These are phyloP conservation scores for Rostrohypoxylon terebratum DNA, from an alignment of 495 filamentous ascomycete species.

Conservation along the genomic window DNA sequence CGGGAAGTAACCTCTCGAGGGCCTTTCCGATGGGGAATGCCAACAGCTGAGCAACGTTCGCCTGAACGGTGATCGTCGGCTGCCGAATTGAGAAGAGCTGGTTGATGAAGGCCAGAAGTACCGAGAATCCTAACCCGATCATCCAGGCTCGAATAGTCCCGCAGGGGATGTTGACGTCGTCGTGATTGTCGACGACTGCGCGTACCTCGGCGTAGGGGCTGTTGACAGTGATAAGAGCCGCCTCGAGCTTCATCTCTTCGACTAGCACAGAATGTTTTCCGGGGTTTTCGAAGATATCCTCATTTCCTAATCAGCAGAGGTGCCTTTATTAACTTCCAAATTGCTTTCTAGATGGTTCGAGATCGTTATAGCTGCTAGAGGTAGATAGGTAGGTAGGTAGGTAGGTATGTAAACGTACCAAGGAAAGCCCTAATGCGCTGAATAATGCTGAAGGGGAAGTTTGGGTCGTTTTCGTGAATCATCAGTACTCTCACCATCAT, in stretches of 20 bases:
- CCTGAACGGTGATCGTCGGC: slow-evolving; percentile 52
- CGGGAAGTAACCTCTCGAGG: slow-evolving; percentile 50
- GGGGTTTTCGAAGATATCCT: slow-evolving; percentile 52
- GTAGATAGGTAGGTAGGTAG: too few relatives aligned
- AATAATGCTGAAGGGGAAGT: slow-evolving; percentile 52
- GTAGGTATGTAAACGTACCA: slow-evolving; percentile 25
- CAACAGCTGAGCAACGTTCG: slow-evolving; percentile 55
- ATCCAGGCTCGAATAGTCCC: slow-evolving; percentile 57
- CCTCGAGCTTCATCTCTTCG: slow-evolving; percentile 58
- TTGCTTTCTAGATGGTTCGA: not conserved
- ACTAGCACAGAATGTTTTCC: slow-evolving; percentile 53
- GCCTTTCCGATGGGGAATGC: slow-evolving; percentile 56
- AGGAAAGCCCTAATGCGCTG: slow-evolving; percentile 51
- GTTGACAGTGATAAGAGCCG: slow-evolving; percentile 58
- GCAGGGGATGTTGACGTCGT: slow-evolving; percentile 53
- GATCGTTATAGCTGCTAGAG: not conserved
- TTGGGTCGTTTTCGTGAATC: slow-evolving; percentile 52
- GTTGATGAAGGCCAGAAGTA: slow-evolving; percentile 57
- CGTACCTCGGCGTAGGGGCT: slow-evolving; percentile 64
- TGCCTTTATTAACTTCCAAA: not conserved
- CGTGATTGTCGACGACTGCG: slow-evolving; percentile 62
- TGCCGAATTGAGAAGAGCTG: slow-evolving; percentile 57
- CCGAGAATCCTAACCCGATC: slow-evolving; percentile 54
- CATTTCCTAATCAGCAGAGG: slow-evolving; percentile 44
- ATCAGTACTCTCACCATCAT: slow-evolving; percentile 51